A percentile compares a stretch with the other conserved stretches of the same genome.
These are phyloP conservation scores for Pseudognaphalium luteoalbum DNA, from an alignment of 129 eudicot species.

Conservation along the genomic window DNA sequence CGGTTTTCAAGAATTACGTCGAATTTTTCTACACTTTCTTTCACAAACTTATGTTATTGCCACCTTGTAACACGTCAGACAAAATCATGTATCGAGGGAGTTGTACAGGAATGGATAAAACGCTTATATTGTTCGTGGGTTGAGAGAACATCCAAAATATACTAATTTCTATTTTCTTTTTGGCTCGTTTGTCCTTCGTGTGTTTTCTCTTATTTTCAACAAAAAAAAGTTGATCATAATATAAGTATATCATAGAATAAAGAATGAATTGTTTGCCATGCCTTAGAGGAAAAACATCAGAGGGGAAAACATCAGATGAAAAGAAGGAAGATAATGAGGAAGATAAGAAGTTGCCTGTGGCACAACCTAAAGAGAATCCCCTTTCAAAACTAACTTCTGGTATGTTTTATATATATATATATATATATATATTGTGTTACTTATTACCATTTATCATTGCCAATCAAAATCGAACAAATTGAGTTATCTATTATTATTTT, in stretches of 20 bases:
- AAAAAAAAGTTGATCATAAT: not conserved
- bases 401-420: conserved; percentile 13
- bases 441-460: not conserved
- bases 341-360: conserved; percentile 45
- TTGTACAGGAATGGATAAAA: conserved; percentile 18
- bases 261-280: conserved; percentile 75
- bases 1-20: conserved; percentile 11
- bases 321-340: conserved; percentile 27
- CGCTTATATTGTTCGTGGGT: not conserved
- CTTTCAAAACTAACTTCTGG: conserved; percentile 31
- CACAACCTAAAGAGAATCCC: conserved; percentile 40
- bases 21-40: conserved; percentile 17
- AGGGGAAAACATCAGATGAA: conserved; percentile 30
- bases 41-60: conserved; percentile 12
- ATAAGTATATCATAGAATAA: not conserved
- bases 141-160: conserved; percentile 18
- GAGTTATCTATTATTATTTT: too few relatives aligned
- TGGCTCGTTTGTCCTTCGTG: not conserved
- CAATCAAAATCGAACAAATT: not conserved
- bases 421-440: not conserved
- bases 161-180: not conserved
- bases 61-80: conserved; percentile 20
- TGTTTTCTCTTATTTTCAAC: not conserved
- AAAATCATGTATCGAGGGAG: conserved; percentile 27
- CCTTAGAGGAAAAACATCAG: conserved; percentile 37